Conservation (phyloP, 2,329 filamentous ascomycete species). For the Aureobasidium uvarum region DNA sequence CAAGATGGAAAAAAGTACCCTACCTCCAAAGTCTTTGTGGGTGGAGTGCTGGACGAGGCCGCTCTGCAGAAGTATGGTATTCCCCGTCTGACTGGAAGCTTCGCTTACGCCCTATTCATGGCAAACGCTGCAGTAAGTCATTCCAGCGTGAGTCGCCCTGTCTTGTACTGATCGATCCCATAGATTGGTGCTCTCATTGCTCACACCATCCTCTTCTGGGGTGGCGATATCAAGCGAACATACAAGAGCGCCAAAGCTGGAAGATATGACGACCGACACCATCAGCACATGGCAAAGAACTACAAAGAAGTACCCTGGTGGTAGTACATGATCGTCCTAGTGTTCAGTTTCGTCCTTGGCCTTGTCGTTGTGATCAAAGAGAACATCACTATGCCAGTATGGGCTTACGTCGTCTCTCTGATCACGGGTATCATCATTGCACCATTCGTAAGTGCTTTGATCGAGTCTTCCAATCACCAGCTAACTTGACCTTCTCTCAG, state of each 20-base stretch:
- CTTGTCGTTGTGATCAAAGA: slow-evolving; percentile 36
- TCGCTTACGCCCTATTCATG: slow-evolving; percentile 51
- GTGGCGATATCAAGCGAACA: slow-evolving; percentile 50
- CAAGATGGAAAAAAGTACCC: slow-evolving; percentile 41
- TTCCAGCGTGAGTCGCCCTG: background rate
- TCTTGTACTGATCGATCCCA: background rate
- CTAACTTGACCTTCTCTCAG: slow-evolving; percentile 3
- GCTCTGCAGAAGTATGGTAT: slow-evolving; percentile 48
- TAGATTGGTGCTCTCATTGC: slow-evolving; percentile 55
- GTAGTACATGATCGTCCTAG: slow-evolving; percentile 38
- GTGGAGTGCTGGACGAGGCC: slow-evolving; percentile 45
- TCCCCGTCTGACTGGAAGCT: slow-evolving; percentile 51
- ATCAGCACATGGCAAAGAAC: slow-evolving; percentile 52
- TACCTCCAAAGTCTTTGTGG: slow-evolving; percentile 45
- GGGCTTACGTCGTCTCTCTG: slow-evolving; percentile 38
- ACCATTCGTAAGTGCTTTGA: slow-evolving; percentile 42
- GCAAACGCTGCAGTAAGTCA: slow-evolving; percentile 51
- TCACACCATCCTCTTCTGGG: slow-evolving; percentile 57
- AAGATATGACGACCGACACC: slow-evolving; percentile 52
- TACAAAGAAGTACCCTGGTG: slow-evolving; percentile 52
- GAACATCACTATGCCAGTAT: slow-evolving; percentile 37
- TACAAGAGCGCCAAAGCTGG: slow-evolving; percentile 50
- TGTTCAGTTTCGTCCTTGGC: slow-evolving; percentile 36
- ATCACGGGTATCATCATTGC: slow-evolving; percentile 42
- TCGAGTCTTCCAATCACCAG: too few relatives aligned